Conservation (phyloP, 495 filamentous ascomycete genomes). For the Sordaria brevicollis region DNA sequence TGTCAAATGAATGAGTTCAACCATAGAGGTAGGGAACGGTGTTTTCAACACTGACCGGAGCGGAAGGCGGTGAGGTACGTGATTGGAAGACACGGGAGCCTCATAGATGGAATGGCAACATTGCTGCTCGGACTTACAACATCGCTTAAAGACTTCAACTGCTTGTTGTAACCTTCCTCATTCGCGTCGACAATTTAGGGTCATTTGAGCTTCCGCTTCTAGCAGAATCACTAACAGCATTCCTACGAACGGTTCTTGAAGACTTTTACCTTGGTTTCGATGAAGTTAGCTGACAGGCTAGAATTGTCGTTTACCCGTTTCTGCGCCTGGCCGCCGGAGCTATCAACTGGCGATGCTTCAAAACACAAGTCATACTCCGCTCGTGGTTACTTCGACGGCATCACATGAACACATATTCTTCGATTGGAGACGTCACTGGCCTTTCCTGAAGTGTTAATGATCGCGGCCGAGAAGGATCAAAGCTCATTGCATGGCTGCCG, state of each 20-base stretch:
- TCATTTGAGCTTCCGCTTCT: not conserved
- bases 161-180: not conserved
- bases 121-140: not conserved
- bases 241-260: too few relatives aligned
- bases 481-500: not conserved
- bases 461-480: not conserved
- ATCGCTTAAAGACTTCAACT: not conserved
- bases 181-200: not conserved
- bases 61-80: not conserved
- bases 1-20: not conserved
- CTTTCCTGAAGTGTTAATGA: not conserved
- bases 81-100: not conserved
- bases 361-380: not conserved
- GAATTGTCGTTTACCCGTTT: not conserved
- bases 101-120: not conserved
- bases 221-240: not conserved
- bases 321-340: not conserved
- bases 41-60: not conserved
- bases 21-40: not conserved
- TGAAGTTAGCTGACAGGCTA: not conserved
- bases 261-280: not conserved
- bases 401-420: not conserved
- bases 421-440: not conserved
- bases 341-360: not conserved
- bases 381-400: not conserved